A percentile compares a stretch with the other conserved stretches of the same genome.
These are phyloP conservation scores for Pythium rishiriense DNA, from an alignment of 352 stramenopile species.

Conservation along the genomic window DNA sequence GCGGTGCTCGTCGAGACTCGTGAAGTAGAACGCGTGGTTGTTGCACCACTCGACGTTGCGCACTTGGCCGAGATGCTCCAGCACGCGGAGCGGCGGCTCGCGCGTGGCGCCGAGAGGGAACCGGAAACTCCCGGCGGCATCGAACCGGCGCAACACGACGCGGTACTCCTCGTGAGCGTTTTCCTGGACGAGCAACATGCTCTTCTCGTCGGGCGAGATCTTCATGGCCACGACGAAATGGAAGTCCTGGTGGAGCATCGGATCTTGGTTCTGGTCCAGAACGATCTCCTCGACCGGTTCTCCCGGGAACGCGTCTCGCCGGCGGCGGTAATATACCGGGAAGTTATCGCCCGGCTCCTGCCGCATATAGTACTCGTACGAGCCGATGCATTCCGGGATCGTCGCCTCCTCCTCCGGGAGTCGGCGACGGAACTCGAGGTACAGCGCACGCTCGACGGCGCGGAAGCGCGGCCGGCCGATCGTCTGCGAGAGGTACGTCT, in stretches of 20 bases:
- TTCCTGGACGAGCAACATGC: constrained; percentile 68
- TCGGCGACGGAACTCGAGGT: constrained; percentile 65
- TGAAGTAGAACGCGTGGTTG: constrained; percentile 71
- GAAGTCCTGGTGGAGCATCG: constrained; percentile 55
- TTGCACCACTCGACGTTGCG: constrained; percentile 77
- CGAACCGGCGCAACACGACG: constrained; percentile 32
- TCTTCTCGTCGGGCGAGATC: constrained; percentile 61
- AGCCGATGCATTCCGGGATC: constrained; percentile 75
- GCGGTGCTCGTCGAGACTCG: constrained; percentile 59
- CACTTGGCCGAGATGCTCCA: constrained; percentile 41
- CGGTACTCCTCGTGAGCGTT: constrained; percentile 68
- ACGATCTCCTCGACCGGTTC: constrained; percentile 53
- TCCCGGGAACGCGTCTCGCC: constrained; percentile 13
- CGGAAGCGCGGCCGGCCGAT: constrained; percentile 59
- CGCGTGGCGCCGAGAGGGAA: neutral
- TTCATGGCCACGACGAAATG: constrained; percentile 78
- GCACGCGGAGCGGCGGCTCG: constrained; percentile 31
- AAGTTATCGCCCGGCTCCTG: constrained; percentile 69
- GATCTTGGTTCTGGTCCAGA: constrained; percentile 74
- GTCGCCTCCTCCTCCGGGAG: constrained; percentile 61
- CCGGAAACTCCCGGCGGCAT: neutral
- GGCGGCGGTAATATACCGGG: constrained; percentile 72
- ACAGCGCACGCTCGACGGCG: constrained; percentile 58
- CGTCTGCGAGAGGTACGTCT: constrained; percentile 49
- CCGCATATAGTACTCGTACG: constrained; percentile 74